phyloP scores from a whole-genome alignment of 2,329 filamentous ascomycete genomes.

The Colletotrichum sp. region DNA sequence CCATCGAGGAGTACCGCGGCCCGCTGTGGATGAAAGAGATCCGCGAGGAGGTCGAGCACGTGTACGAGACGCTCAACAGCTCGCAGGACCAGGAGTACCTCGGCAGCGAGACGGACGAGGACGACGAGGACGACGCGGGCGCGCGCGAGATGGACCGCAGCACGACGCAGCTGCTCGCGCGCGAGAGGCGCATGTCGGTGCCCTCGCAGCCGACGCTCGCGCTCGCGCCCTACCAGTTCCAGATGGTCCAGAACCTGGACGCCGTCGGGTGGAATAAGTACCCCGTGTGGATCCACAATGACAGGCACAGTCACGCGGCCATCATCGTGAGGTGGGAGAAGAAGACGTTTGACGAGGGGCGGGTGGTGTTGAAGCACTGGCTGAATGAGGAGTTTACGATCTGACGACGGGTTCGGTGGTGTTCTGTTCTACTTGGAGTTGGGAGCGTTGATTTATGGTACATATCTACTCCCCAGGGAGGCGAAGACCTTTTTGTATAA shows the following conservation, averaged over 20 bases:
- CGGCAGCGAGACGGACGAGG: conserved; percentile 51
- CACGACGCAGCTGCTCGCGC: conserved; percentile 45
- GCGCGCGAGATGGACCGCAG: conserved; percentile 35
- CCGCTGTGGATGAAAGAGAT: conserved; percentile 79
- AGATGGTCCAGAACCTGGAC: conserved; percentile 82
- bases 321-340: conserved; percentile 81
- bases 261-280: conserved; percentile 68
- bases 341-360: conserved; percentile 75
- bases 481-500: background rate
- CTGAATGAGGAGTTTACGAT: conserved; percentile 74
- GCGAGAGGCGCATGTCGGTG: conserved; percentile 44
- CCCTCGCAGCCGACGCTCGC: conserved; percentile 73
- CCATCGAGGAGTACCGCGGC: conserved; percentile 70
- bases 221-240: conserved; percentile 79
- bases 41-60: conserved; percentile 76
- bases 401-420: conserved; percentile 33
- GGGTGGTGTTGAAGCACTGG: conserved; percentile 82
- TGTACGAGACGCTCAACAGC: conserved; percentile 75
- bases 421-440: background rate
- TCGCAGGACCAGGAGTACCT: conserved; percentile 76
- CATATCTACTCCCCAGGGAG: background rate
- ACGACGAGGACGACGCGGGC: conserved; percentile 42
- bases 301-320: conserved; percentile 84
- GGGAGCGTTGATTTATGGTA: background rate
- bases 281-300: conserved; percentile 76